phyloP scores from a whole-genome alignment of 2,329 filamentous ascomycete genomes.

The Metarhizium anisopliae region DNA sequence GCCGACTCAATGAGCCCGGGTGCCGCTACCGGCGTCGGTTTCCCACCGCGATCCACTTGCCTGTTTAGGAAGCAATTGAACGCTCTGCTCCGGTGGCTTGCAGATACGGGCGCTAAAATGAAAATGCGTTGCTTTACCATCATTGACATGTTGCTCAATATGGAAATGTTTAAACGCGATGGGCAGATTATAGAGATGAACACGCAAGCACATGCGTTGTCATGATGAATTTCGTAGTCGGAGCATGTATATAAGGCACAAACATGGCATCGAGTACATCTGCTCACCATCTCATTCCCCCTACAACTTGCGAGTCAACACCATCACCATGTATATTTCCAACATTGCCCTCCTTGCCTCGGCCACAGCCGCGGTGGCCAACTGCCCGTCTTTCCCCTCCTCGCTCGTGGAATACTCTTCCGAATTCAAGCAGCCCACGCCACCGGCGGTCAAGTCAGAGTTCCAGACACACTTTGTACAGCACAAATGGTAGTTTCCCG shows the following conservation, averaged over 20 bases:
- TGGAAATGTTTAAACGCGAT: neutral
- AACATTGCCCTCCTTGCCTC: neutral
- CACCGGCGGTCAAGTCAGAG: conserved; percentile 21
- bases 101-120: too few species aligned
- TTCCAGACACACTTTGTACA: conserved; percentile 26
- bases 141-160: neutral
- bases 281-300: neutral
- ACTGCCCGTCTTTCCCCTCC: conserved; percentile 16
- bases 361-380: neutral
- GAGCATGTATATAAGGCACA: neutral
- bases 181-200: neutral
- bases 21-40: too few species aligned
- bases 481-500: conserved; percentile 24
- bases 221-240: neutral
- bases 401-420: conserved; percentile 20
- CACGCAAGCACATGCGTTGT: neutral
- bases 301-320: too few species aligned
- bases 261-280: neutral
- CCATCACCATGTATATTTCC: neutral
- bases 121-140: neutral
- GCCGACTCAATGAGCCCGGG: too few species aligned
- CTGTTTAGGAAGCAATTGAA: conserved; percentile 1
- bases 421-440: conserved; percentile 21
- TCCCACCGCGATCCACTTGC: neutral
- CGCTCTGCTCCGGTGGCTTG: neutral